Evolutionary conservation across 108 stramenopile genomes (phyloP).

Genomic region (Skeletonema potamos): DNA sequence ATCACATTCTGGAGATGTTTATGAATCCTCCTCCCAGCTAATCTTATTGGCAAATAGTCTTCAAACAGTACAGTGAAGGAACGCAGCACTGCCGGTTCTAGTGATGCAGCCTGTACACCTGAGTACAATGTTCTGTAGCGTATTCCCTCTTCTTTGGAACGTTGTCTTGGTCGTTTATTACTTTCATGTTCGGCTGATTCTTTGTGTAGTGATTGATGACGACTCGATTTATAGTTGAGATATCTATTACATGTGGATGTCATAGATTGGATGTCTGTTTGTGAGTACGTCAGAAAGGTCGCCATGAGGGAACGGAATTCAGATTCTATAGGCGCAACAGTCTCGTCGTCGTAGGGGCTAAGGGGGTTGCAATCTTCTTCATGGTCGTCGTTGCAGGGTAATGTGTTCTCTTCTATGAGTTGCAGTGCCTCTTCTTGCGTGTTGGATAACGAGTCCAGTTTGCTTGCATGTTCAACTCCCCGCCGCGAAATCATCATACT

Average conservation of each 20-base stretch:
- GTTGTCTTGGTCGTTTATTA: neutral
- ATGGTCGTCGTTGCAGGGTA: neutral
- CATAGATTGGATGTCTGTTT: constrained; percentile 42
- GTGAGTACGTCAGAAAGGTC: constrained; percentile 35
- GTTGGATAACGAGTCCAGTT: neutral
- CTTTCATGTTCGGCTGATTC: neutral
- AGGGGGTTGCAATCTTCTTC: neutral
- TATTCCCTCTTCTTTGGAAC: constrained; percentile 35
- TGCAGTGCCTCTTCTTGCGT: constrained; percentile 28
- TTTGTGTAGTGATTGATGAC: neutral
- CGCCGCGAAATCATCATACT: neutral
- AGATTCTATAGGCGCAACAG: constrained; percentile 28
- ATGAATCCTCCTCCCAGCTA: constrained; percentile 72
- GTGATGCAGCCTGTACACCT: constrained; percentile 65
- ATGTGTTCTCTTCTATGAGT: constrained; percentile 24
- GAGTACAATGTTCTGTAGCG: constrained; percentile 58
- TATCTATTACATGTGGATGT: constrained; percentile 39
- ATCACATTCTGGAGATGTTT: constrained; percentile 51
- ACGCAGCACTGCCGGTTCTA: constrained; percentile 64
- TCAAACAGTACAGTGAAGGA: constrained; percentile 83
- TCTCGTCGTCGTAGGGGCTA: constrained; percentile 30
- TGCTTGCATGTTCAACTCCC: neutral
- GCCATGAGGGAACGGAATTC: constrained; percentile 36
- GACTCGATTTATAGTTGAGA: constrained; percentile 4
- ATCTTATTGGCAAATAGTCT: constrained; percentile 71